Evolutionary conservation across 805 yeast genomes (phyloP).

Genomic region (Wickerhamomyces pijperi): DNA sequence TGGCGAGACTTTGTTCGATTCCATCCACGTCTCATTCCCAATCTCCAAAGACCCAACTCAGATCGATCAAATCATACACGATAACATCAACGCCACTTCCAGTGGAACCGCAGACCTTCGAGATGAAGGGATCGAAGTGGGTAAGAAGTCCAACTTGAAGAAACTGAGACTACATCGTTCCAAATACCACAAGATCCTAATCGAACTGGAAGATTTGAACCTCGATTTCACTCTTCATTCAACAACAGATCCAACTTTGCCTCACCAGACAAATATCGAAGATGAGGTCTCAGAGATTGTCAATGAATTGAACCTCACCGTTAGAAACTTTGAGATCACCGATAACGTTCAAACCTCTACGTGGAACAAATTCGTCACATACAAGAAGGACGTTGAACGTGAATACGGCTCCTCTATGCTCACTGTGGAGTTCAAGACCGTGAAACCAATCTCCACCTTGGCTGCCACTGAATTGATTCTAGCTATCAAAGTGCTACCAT

Average conservation of each 20-base stretch:
- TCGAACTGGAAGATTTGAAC: constrained; percentile 45
- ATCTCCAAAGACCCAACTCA: constrained; percentile 30
- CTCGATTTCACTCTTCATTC: constrained; percentile 33
- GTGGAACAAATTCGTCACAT: constrained; percentile 77
- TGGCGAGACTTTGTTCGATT: constrained; percentile 63
- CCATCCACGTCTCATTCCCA: constrained; percentile 62
- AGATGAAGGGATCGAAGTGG: constrained; percentile 10
- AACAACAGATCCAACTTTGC: constrained; percentile 33
- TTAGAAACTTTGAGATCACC: constrained; percentile 46
- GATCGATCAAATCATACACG: constrained; percentile 44
- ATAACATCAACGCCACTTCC: constrained; percentile 20
- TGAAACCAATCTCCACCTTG: constrained; percentile 51
- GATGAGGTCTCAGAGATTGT: constrained; percentile 31
- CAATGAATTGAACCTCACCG: constrained; percentile 34
- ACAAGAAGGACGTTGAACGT: constrained; percentile 55
- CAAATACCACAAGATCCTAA: constrained; percentile 40
- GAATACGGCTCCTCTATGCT: constrained; percentile 62
- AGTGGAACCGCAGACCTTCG: too few species aligned
- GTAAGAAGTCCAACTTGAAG: constrained; percentile 19
- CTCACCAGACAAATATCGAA: constrained; percentile 3
- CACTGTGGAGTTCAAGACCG: constrained; percentile 37
- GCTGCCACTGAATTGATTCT: constrained; percentile 62
- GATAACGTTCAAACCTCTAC: constrained; percentile 83
- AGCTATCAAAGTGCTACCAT: constrained; percentile 49
- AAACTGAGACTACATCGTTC: constrained; percentile 59